Conservation (phyloP, 345 rosid genomes). For the Arabis hirsuta region DNA sequence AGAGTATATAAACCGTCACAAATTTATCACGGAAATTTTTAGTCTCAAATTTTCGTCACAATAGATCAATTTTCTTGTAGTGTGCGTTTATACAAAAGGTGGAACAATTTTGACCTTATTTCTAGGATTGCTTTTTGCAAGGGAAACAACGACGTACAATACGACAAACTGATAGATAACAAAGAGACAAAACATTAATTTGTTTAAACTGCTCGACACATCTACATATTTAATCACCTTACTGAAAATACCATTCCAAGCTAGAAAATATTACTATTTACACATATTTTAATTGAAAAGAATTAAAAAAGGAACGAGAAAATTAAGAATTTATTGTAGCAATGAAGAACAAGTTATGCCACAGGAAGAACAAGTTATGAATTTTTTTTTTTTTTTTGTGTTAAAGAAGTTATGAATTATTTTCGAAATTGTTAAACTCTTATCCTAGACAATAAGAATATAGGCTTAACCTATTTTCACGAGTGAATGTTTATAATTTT, state of each 20-base stretch:
- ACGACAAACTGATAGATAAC: slow-evolving; percentile 45
- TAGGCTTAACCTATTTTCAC: not conserved
- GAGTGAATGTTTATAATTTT: not conserved
- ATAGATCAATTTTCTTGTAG: too few relatives aligned
- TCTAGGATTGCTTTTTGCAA: slow-evolving; percentile 40
- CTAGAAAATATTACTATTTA: too few relatives aligned
- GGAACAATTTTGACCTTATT: slow-evolving; percentile 30
- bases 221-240: slow-evolving; percentile 19
- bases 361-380: too few relatives aligned
- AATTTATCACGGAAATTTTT: too few relatives aligned
- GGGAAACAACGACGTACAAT: slow-evolving; percentile 38
- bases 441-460: not conserved
- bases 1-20: too few relatives aligned
- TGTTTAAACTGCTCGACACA: slow-evolving; percentile 40
- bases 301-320: not conserved
- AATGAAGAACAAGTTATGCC: too few relatives aligned
- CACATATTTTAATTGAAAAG: not conserved
- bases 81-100: slow-evolving; percentile 33
- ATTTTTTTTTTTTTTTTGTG: too few relatives aligned
- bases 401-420: too few relatives aligned
- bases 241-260: not conserved
- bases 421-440: not conserved
- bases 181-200: slow-evolving; percentile 33
- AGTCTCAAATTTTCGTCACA: too few relatives aligned
- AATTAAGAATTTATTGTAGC: too few relatives aligned